These are phyloP conservation scores for Coprinellus micaceus DNA, from an alignment of 768 basidiomycete genomes.

Conservation along the genomic window DNA sequence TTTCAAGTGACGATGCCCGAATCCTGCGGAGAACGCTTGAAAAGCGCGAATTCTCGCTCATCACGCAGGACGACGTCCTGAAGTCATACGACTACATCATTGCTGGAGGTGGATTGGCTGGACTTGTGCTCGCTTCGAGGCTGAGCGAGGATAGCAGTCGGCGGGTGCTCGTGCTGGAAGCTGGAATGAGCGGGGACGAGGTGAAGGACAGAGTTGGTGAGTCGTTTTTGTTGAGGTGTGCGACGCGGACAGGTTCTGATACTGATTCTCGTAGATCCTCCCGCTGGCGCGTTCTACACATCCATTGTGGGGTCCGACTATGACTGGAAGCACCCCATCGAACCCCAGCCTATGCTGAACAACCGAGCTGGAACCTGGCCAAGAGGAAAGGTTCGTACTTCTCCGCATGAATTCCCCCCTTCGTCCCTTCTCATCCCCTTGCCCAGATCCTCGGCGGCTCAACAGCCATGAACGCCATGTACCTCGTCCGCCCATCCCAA, in stretches of 20 bases:
- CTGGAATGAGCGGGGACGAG: constrained; percentile 31
- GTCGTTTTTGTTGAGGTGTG: constrained; percentile 8
- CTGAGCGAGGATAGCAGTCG: constrained; percentile 30
- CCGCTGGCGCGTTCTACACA: constrained; percentile 44
- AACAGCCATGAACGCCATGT: constrained; percentile 62
- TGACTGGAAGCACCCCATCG: constrained; percentile 48
- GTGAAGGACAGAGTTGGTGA: constrained; percentile 27
- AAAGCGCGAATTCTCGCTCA: constrained; percentile 11
- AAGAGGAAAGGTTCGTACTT: constrained; percentile 42
- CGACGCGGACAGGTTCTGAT: background rate
- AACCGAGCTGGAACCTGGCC: constrained; percentile 49
- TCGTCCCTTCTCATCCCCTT: background rate
- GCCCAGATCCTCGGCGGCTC: constrained; percentile 50
- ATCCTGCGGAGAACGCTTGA: background rate
- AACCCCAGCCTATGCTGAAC: constrained; percentile 37
- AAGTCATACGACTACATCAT: constrained; percentile 52
- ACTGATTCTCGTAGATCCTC: background rate
- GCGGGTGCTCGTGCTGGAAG: constrained; percentile 38
- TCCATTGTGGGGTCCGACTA: constrained; percentile 42
- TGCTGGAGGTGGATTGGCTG: constrained; percentile 31
- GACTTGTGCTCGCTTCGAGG: constrained; percentile 29
- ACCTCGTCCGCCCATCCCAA: constrained; percentile 47
- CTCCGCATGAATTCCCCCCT: background rate
- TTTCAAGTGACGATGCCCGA: background rate
- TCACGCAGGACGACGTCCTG: constrained; percentile 3